Evolutionary conservation across 768 basidiomycete genomes (phyloP).

Genomic region (Lentinula guzmanii): DNA sequence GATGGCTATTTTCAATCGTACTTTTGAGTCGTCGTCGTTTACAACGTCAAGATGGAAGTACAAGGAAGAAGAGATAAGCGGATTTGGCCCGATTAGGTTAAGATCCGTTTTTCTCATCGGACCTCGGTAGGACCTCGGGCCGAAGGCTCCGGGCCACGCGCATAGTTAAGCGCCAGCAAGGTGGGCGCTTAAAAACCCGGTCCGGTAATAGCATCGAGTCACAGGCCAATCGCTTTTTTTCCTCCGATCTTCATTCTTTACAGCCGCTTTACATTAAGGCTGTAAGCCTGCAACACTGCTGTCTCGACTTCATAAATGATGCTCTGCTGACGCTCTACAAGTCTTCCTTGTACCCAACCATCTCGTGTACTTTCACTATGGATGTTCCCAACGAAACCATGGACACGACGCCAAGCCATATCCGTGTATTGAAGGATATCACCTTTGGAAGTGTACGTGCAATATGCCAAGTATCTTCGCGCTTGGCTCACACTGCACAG

Average conservation of each 20-base stretch:
- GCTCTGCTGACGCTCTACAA: neutral
- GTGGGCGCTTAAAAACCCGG: neutral
- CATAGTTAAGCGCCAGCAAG: neutral
- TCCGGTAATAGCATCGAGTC: neutral
- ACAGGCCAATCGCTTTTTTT: neutral
- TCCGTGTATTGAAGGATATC: conserved; percentile 39
- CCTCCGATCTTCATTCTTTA: neutral
- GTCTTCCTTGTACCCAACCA: conserved; percentile 53
- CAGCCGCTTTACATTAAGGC: neutral
- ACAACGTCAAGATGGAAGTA: neutral
- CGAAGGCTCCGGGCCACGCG: neutral
- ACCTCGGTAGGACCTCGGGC: neutral
- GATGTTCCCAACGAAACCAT: conserved; percentile 61
- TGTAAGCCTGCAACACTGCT: neutral
- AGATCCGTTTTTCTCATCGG: neutral
- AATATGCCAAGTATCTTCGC: neutral
- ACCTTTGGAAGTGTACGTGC: conserved; percentile 41
- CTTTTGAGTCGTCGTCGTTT: neutral
- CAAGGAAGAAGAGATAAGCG: neutral
- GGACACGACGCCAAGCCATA: neutral
- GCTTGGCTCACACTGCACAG: conserved; percentile 26
- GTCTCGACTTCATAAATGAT: neutral
- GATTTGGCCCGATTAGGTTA: neutral
- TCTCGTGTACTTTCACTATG: conserved; percentile 85
- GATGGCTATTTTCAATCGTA: neutral